Evolutionary conservation across 371 early-diverging fungal genomes (phyloP).

Genomic region (Basidiobolus meristosporus): DNA sequence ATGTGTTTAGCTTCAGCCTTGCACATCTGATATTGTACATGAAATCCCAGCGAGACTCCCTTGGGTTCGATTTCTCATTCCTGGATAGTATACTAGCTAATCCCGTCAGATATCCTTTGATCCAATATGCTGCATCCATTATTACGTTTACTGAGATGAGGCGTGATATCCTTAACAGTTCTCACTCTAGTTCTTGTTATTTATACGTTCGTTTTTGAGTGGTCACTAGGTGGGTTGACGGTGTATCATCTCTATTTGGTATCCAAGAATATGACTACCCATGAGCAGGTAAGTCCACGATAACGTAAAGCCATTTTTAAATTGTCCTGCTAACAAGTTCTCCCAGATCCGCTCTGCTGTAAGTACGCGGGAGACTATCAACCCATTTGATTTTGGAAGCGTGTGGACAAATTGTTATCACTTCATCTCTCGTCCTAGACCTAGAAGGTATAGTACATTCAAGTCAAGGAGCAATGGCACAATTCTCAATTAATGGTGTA

Average conservation of each 20-base stretch:
- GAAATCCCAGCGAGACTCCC: constrained; percentile 7
- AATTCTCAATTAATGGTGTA: too few species aligned
- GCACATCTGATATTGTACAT: constrained; percentile 28
- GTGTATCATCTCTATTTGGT: constrained; percentile 56
- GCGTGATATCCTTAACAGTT: constrained; percentile 10
- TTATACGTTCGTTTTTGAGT: constrained; percentile 30
- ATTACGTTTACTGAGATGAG: not conserved
- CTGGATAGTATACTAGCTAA: constrained; percentile 3
- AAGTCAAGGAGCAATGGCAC: too few species aligned
- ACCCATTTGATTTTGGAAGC: too few species aligned
- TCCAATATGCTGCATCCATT: not conserved
- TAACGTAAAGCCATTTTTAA: too few species aligned
- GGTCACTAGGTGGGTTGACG: constrained; percentile 47
- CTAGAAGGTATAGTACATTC: too few species aligned
- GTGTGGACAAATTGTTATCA: too few species aligned
- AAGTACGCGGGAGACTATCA: too few species aligned
- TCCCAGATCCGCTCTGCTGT: too few species aligned
- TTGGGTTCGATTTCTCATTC: constrained; percentile 4
- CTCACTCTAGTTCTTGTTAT: constrained; percentile 35
- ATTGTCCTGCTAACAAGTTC: too few species aligned
- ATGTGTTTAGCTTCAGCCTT: constrained; percentile 26
- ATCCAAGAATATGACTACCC: constrained; percentile 58
- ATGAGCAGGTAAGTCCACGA: constrained; percentile 46
- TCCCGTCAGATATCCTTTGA: constrained; percentile 16
- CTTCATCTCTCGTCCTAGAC: too few species aligned